Conservation (phyloP, 202 grass and related monocot genomes). For the Thinopyrum obtusiflorum region DNA sequence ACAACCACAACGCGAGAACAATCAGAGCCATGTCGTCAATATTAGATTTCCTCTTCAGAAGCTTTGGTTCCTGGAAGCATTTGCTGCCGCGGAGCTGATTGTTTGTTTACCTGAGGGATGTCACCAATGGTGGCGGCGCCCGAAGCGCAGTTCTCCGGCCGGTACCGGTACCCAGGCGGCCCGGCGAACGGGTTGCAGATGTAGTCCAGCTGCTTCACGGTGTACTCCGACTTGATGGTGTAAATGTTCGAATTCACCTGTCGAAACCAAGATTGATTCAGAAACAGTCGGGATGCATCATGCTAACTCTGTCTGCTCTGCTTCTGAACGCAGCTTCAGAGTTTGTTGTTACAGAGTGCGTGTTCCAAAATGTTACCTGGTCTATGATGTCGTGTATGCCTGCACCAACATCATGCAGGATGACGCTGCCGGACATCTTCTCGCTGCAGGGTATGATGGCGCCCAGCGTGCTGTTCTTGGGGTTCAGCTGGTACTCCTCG, state of each 20-base stretch:
- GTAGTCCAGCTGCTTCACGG: slow-evolving; percentile 53
- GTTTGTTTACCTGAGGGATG: slow-evolving; percentile 62
- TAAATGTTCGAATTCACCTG: slow-evolving; percentile 90
- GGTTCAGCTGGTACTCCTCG: slow-evolving; percentile 72
- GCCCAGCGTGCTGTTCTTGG: slow-evolving; percentile 82
- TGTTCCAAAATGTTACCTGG: slow-evolving; percentile 34
- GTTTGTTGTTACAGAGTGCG: background rate
- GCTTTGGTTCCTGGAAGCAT: background rate
- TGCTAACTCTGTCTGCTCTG: background rate
- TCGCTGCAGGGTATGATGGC: slow-evolving; percentile 68
- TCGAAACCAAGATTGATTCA: background rate
- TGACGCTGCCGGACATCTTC: slow-evolving; percentile 37
- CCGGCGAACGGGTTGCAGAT: slow-evolving; percentile 88
- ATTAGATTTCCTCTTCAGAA: background rate
- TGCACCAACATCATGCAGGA: slow-evolving; percentile 57
- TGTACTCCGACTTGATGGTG: slow-evolving; percentile 49
- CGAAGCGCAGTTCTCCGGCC: slow-evolving; percentile 68
- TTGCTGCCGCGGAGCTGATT: background rate
- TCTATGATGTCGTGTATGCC: slow-evolving; percentile 79
- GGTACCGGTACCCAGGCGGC: slow-evolving; percentile 67
- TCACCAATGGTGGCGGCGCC: slow-evolving; percentile 76
- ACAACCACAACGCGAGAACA: background rate
- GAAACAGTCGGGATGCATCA: slow-evolving; percentile 3
- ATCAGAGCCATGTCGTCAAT: background rate
- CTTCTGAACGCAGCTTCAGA: slow-evolving; percentile 7